These are phyloP conservation scores for Oryza rufipogon DNA, from an alignment of 176 grass and related monocot species.

Conservation along the genomic window DNA sequence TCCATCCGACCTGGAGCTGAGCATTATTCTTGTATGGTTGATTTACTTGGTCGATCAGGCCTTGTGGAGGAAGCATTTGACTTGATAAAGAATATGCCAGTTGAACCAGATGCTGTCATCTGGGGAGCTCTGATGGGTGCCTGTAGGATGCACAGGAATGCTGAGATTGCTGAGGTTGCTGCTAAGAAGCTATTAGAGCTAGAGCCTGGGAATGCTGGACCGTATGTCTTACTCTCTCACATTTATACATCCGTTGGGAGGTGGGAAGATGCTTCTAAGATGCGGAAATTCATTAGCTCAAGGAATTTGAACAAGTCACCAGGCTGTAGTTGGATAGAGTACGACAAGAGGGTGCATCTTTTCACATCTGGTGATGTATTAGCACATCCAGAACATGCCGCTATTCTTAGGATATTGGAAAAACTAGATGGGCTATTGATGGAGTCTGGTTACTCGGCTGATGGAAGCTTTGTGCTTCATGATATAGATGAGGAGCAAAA, in stretches of 20 bases:
- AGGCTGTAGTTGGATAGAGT: slow-evolving; percentile 84
- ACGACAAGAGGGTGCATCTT: slow-evolving; percentile 67
- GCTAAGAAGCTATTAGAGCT: slow-evolving; percentile 69
- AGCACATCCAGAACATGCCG: slow-evolving; percentile 61
- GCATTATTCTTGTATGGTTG: slow-evolving; percentile 82
- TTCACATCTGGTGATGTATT: slow-evolving; percentile 67
- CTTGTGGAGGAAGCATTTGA: slow-evolving; percentile 62
- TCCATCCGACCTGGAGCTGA: slow-evolving; percentile 47
- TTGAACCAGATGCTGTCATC: slow-evolving; percentile 72
- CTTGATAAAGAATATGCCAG: slow-evolving; percentile 63
- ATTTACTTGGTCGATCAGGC: slow-evolving; percentile 77
- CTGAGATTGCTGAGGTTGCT: slow-evolving; percentile 69
- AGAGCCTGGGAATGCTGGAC: slow-evolving; percentile 67
- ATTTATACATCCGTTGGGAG: slow-evolving; percentile 73
- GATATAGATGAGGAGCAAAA: slow-evolving; percentile 85
- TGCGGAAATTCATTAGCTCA: slow-evolving; percentile 68
- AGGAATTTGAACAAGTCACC: slow-evolving; percentile 74
- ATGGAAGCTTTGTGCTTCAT: slow-evolving; percentile 78
- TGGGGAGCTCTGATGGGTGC: slow-evolving; percentile 82
- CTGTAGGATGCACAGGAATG: slow-evolving; percentile 81
- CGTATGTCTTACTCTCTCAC: slow-evolving; percentile 74
- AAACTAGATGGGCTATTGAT: slow-evolving; percentile 70
- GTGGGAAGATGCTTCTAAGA: slow-evolving; percentile 75
- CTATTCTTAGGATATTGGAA: slow-evolving; percentile 63
- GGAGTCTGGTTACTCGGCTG: slow-evolving; percentile 76